These are phyloP conservation scores for Tolypocladium tropicale DNA, from an alignment of 2,329 filamentous ascomycete species.

Conservation along the genomic window DNA sequence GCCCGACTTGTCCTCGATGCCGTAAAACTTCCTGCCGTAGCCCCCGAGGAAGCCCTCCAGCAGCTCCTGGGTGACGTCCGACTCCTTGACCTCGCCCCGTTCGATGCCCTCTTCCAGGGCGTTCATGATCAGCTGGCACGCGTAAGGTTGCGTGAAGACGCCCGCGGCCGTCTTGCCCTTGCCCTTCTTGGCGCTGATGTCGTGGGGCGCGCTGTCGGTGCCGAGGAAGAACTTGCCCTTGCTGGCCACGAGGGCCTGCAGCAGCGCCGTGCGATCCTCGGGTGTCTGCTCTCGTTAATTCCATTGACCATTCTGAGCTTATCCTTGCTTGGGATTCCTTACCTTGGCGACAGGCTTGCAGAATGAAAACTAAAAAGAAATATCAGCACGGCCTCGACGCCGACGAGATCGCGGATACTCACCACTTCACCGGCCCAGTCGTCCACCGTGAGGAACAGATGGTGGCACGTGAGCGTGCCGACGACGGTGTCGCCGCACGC, in stretches of 20 bases:
- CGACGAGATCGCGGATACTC: neutral
- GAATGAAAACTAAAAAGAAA: constrained; percentile 43
- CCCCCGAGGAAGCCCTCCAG: constrained; percentile 44
- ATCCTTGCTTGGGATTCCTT: constrained; percentile 42
- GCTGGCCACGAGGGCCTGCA: constrained; percentile 51
- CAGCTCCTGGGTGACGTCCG: constrained; percentile 42
- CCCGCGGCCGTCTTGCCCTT: constrained; percentile 53
- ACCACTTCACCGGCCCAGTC: constrained; percentile 2
- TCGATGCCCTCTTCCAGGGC: constrained; percentile 52
- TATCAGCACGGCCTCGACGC: constrained; percentile 39
- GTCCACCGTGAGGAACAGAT: constrained; percentile 59
- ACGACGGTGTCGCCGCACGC: constrained; percentile 69
- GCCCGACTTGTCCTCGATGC: neutral
- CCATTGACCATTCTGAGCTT: neutral
- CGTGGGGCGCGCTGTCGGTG: constrained; percentile 57
- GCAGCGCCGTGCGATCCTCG: constrained; percentile 37
- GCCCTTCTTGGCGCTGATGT: constrained; percentile 44
- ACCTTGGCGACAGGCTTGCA: constrained; percentile 66
- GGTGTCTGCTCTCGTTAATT: neutral
- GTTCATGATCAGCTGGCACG: constrained; percentile 51
- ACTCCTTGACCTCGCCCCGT: constrained; percentile 38
- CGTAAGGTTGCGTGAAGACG: constrained; percentile 70
- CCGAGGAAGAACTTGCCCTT: constrained; percentile 58
- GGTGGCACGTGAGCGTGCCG: constrained; percentile 76
- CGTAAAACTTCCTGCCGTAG: constrained; percentile 45